Conservation (phyloP, 2,329 filamentous ascomycete species). For the Xylaria sp. region DNA sequence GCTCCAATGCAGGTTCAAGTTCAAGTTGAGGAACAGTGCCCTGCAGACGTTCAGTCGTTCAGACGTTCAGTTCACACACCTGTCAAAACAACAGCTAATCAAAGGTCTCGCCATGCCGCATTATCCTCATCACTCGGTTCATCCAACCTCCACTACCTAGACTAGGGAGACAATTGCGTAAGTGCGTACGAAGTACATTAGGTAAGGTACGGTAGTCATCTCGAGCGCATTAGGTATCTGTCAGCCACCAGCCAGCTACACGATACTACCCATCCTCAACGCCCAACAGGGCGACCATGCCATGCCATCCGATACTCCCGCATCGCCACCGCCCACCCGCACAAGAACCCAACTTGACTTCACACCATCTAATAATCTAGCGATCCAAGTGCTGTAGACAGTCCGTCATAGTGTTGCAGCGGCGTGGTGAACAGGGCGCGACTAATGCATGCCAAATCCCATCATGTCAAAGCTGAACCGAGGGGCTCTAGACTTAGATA, state of each 20-base stretch:
- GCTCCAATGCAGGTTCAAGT: not conserved
- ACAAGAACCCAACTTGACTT: not conserved
- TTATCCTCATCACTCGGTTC: not conserved
- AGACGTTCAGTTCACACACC: not conserved
- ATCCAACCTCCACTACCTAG: no score
- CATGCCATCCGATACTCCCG: not conserved
- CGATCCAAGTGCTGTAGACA: not conserved
- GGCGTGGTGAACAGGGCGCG: not conserved
- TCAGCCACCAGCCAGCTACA: not conserved
- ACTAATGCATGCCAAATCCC: constrained; percentile 4
- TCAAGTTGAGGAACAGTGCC: not conserved
- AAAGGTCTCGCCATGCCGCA: not conserved
- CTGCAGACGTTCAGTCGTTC: not conserved
- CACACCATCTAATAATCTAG: constrained; percentile 5
- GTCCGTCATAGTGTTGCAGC: not conserved
- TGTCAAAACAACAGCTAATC: not conserved
- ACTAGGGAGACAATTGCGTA: no score
- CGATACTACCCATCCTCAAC: no score
- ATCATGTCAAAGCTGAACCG: constrained; percentile 4
- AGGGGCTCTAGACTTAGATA: constrained; percentile 3
- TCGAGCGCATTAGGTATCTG: not conserved
- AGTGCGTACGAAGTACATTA: no score
- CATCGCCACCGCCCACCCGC: not conserved
- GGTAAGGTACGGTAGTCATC: not conserved
- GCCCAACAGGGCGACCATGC: no score